A percentile compares a stretch with the other conserved stretches of the same genome.
Conservation (phyloP, 306 rosid genomes). For the Fragaria ananassa region DNA sequence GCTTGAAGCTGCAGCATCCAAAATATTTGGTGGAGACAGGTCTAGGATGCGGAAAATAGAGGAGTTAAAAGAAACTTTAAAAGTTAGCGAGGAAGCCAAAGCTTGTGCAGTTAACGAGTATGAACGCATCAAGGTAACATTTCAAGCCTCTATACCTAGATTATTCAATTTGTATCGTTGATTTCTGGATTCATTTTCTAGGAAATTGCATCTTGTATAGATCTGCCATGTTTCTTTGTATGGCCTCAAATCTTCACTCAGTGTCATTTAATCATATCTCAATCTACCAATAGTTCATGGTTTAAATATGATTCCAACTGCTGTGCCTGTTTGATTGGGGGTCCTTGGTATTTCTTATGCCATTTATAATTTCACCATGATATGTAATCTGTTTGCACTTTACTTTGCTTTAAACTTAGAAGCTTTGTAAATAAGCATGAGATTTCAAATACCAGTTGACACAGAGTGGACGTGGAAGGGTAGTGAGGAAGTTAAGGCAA, state of each 20-base stretch:
- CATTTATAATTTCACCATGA: neutral
- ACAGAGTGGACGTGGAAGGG: neutral
- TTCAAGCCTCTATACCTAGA: constrained; percentile 1
- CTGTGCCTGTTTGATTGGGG: neutral
- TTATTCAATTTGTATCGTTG: neutral
- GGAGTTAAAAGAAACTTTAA: constrained; percentile 72
- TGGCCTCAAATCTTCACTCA: neutral
- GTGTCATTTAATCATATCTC: neutral
- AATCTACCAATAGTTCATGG: neutral
- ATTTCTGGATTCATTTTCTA: neutral
- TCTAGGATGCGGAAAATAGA: constrained; percentile 66
- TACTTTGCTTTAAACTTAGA: neutral
- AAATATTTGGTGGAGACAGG: constrained; percentile 85
- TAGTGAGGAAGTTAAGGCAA: neutral
- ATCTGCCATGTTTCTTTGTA: neutral
- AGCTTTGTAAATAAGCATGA: neutral
- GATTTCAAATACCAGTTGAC: neutral
- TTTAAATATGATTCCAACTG: neutral
- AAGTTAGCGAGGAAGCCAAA: constrained; percentile 77
- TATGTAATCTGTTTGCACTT: neutral
- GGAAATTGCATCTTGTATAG: neutral
- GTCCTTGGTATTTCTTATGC: neutral
- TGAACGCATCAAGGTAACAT: constrained; percentile 75
- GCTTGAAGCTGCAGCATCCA: constrained; percentile 86
- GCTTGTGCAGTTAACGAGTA: constrained; percentile 73